Base-by-base conservation (phyloP, 805 yeast genomes). In the Yarrowia porcina region DNA sequence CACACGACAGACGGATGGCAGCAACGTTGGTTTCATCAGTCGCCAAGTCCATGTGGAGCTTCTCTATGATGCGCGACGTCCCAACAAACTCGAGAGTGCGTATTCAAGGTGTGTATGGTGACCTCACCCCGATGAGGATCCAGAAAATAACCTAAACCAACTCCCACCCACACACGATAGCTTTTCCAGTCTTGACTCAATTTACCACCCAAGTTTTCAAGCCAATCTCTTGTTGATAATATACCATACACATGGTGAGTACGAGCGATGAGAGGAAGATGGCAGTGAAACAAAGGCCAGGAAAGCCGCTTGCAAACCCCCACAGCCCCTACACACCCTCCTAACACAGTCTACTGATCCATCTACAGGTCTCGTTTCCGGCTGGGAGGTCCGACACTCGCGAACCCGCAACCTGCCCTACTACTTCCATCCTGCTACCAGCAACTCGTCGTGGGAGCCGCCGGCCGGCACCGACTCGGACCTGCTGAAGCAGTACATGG, bases 381-480 rank as follows among this genome's bases (percentile, higher is more conserved):
- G 88, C 50, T 94, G 99, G 98, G 83, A 87, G 39, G 82, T 94
- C 49, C 82, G 85, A 65, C 81, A 84, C 62, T 90, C 97, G 42
- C 83, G 85, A 65, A 86, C 94, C 15, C 90, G 89, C 71, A 83
- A 89, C 69, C 83, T 90, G 68, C 97, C 93, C 65, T 94, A 94
- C 76, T 94, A 79, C 75, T 86, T 82, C 75, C 84, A 92, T 71
- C 83, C 85, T 28, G 79, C 79, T 42, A 84, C 91, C 1, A 81
- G 83, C 49, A 86, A 86, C 71, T 88, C 97, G 0, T 79, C 85
- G 38, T 94, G 99, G 99, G 92, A 87, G 63, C 89, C 96, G 11
- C 99, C 99, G 2, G 82, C 78, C 56, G 97, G 93, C 3, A 84
- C 96, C 1, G 88, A 94, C 68, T 71, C 80, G 15, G 83, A 75